A percentile compares a stretch with the other conserved stretches of the same genome.
phyloP scores from a whole-genome alignment of 2,329 filamentous ascomycete genomes.

The Colletotrichum euphorbiae region DNA sequence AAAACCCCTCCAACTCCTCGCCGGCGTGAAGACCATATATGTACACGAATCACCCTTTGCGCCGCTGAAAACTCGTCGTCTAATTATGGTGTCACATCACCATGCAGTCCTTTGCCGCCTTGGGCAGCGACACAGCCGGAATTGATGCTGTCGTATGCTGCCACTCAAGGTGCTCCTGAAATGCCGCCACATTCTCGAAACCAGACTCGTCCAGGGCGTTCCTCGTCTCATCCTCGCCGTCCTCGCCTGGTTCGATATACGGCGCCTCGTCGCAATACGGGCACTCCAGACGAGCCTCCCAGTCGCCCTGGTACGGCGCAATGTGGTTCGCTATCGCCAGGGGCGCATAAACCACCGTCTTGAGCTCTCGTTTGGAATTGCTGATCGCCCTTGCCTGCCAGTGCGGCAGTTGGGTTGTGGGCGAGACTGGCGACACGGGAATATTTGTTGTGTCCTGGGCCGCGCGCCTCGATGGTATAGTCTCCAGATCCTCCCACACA shows the following conservation, averaged over 20 bases:
- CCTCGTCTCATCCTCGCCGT: constrained; percentile 63
- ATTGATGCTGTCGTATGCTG: constrained; percentile 59
- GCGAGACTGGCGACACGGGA: constrained; percentile 27
- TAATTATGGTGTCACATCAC: constrained; percentile 56
- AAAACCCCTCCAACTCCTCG: constrained; percentile 35
- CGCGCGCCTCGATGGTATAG: constrained; percentile 60
- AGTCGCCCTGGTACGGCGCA: constrained; percentile 61
- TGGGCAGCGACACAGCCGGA: constrained; percentile 47
- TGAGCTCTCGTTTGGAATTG: constrained; percentile 52
- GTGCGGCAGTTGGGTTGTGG: constrained; percentile 47
- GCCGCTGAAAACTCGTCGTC: constrained; percentile 27
- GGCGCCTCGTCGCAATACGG: constrained; percentile 67
- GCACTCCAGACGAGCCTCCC: constrained; percentile 64
- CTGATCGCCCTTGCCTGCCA: constrained; percentile 65
- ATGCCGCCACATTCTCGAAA: constrained; percentile 60
- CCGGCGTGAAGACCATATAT: constrained; percentile 24
- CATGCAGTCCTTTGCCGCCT: constrained; percentile 53
- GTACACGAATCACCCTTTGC: constrained; percentile 21
- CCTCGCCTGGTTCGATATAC: constrained; percentile 54
- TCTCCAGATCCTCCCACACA: constrained; percentile 67
- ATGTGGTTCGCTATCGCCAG: constrained; percentile 69
- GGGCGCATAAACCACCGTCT: constrained; percentile 67
- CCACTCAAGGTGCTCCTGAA: constrained; percentile 69
- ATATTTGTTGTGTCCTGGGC: constrained; percentile 20
- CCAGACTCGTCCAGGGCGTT: constrained; percentile 60